These are phyloP conservation scores for Trichoderma virens DNA, from an alignment of 495 filamentous ascomycete genomes.

Conservation along the genomic window DNA sequence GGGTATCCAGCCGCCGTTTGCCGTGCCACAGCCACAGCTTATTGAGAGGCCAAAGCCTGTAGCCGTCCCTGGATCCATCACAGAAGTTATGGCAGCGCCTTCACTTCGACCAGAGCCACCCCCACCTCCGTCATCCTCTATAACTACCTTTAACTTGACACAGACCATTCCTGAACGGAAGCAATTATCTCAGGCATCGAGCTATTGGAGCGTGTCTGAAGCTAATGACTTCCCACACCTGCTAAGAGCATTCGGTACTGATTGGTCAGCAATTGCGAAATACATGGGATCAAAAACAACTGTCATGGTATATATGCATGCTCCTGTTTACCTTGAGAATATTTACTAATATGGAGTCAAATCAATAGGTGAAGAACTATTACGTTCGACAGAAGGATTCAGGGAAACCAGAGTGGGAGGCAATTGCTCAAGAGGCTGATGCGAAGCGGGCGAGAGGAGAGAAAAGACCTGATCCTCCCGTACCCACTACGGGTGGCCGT, in stretches of 20 bases:
- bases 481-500: conserved; percentile 40
- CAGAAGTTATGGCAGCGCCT: conserved; percentile 42
- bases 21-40: conserved; percentile 23
- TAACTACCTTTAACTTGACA: conserved; percentile 34
- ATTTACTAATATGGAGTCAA: conserved; percentile 22
- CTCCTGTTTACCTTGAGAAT: no score
- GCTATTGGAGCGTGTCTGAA: conserved; percentile 97
- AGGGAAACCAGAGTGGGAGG: conserved; percentile 56
- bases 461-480: conserved; percentile 60
- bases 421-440: conserved; percentile 63
- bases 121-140: conserved; percentile 29
- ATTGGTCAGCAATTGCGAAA: conserved; percentile 76
- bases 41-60: conserved; percentile 26
- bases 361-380: conserved; percentile 79
- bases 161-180: conserved; percentile 35
- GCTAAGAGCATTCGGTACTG: conserved; percentile 76
- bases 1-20: conserved; percentile 32
- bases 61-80: conserved; percentile 24
- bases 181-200: conserved; percentile 62
- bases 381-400: conserved; percentile 68
- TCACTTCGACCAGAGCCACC: conserved; percentile 40
- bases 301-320: conserved; percentile 67
- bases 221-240: conserved; percentile 71
- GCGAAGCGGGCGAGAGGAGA: conserved; percentile 60
- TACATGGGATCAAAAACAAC: conserved; percentile 89